Base-by-base conservation (phyloP, 345 rosid genomes). In the Salix caprea region DNA sequence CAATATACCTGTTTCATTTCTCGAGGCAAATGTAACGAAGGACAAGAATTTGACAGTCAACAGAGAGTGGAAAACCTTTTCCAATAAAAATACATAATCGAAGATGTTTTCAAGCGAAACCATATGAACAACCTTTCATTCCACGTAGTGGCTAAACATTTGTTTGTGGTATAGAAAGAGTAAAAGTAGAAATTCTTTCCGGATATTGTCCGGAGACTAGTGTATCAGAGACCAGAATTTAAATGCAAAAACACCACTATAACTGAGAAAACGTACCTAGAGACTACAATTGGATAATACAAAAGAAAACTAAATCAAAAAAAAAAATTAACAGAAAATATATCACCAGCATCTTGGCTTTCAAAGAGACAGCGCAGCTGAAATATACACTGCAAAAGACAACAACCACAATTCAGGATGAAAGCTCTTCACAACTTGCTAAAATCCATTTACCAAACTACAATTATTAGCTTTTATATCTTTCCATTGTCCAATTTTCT, bases 301-400 rank as follows among this genome's bases (percentile, higher is more conserved):
- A 48, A 34, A 54, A 10, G 9, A 37, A n/a, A 40, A 23, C 61
- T 40, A 58, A 40, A 56, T 26, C 15, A 28, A 4, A 74, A 44
- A 19, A 44, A 19, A 37, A 61, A 2, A 32, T 42, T 26, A 7
- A 68, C 23, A 5, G 15, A 14, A 13, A 34, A 13, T n/a, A 48
- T 52, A 15, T 9, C 5, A 62, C 60, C 66, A 16, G n/a, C 37
- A n/a, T 12, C 64, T 26, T 44, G 34, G 58, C 36, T 44, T 24
- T 13, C 30, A n/a, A 9, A 40, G 56, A 11, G 2, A 50, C n/a
- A 36, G 69, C 40, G 42, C 65, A 30, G 26, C 76, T 69, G 32
- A 73, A 75, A 65, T 60, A 76, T n/a, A 46, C 34, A n/a, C 77
- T 79, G 82, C 79, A 76, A 46, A 70, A 30, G 62, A 71, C 28